Evolutionary conservation across 768 basidiomycete genomes (phyloP).

Genomic region (Pholiota molesta): DNA sequence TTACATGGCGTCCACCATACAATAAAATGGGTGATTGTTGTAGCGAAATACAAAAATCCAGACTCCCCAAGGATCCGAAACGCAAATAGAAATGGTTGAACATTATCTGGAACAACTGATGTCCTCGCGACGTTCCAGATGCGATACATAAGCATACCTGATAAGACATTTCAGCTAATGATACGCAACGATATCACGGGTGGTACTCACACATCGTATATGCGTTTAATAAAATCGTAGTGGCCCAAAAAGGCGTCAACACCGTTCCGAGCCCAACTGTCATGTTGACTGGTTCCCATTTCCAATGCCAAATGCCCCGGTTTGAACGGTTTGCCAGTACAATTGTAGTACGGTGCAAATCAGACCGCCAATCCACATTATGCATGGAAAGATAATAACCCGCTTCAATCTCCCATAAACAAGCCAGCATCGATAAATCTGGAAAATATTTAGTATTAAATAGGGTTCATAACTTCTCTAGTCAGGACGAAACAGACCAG

Average conservation of each 20-base stretch:
- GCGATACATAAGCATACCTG: constrained; percentile 1
- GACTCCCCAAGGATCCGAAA: constrained; percentile 1
- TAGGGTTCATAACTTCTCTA: not conserved
- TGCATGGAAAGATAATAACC: not conserved
- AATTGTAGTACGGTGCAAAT: constrained; percentile 5
- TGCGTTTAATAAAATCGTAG: constrained; percentile 2
- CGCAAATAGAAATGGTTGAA: not conserved
- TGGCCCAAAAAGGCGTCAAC: constrained; percentile 7
- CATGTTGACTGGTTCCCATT: constrained; percentile 8
- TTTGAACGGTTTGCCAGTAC: constrained; percentile 8
- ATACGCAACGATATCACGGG: not conserved
- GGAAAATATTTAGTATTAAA: not conserved
- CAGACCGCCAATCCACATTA: constrained; percentile 4
- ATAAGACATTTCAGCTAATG: not conserved
- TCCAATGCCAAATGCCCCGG: not conserved
- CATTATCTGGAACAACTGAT: not conserved
- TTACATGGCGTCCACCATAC: constrained; percentile 10
- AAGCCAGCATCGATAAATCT: constrained; percentile 8
- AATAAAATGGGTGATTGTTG: constrained; percentile 7
- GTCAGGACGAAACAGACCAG: not conserved
- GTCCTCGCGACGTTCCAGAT: not conserved
- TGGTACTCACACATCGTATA: constrained; percentile 3
- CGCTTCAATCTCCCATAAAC: not conserved
- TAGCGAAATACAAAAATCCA: constrained; percentile 1
- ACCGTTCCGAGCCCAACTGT: constrained; percentile 4